Conservation (phyloP, 257 asterid species). For the Solanum tacnaense region DNA sequence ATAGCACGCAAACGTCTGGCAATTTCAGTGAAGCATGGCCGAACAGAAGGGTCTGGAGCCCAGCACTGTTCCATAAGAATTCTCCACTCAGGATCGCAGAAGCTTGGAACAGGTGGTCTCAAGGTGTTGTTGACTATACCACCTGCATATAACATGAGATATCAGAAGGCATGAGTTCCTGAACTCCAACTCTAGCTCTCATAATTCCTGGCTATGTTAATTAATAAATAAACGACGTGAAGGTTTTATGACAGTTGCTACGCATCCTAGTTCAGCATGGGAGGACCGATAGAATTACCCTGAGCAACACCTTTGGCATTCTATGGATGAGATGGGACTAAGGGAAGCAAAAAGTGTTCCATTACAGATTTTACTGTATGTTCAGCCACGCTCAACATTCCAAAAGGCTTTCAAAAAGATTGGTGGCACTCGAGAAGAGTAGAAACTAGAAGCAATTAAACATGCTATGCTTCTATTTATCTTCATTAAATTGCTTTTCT, state of each 20-base stretch:
- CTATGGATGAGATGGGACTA: neutral
- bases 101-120: conserved; percentile 72
- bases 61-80: conserved; percentile 91
- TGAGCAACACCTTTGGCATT: neutral
- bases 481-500: neutral
- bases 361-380: neutral
- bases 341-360: neutral
- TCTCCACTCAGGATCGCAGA: conserved; percentile 71
- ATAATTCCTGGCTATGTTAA: neutral
- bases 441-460: neutral
- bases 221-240: neutral
- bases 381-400: neutral
- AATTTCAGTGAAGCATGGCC: conserved; percentile 81
- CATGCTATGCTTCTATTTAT: neutral
- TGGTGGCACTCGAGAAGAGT: neutral
- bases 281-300: neutral
- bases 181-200: neutral
- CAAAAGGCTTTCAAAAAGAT: neutral
- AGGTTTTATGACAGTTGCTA: neutral
- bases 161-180: neutral
- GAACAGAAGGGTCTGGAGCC: conserved; percentile 79
- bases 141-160: conserved; percentile 29
- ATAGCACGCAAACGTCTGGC: conserved; percentile 66
- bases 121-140: conserved; percentile 84
- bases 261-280: neutral